A percentile compares a stretch with the other conserved stretches of the same genome.
Conservation (phyloP, 768 basidiomycete species). For the Auricularia cornea region DNA sequence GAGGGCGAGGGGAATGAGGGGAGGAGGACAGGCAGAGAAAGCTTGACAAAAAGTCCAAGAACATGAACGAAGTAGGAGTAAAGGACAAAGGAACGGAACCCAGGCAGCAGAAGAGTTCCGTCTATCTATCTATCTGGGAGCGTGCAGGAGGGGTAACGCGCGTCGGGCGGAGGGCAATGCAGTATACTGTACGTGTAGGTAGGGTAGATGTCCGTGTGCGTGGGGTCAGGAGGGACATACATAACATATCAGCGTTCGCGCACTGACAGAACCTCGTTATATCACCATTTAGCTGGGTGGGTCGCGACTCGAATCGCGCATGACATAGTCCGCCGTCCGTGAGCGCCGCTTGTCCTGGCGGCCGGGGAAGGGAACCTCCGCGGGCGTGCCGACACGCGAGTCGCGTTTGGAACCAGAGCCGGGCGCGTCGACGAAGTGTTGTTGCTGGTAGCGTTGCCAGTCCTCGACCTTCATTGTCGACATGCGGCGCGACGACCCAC, state of each 20-base stretch:
- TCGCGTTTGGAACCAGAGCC: background rate
- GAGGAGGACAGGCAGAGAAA: background rate
- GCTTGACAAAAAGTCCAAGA: background rate
- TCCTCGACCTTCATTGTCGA: conserved; percentile 79
- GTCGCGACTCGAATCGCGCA: background rate
- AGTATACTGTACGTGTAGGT: background rate
- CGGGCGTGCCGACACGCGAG: background rate
- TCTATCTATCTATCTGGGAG: background rate
- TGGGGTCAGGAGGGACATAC: background rate
- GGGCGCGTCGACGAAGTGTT: background rate
- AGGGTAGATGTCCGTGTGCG: background rate
- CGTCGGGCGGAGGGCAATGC: background rate
- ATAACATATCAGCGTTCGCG: background rate
- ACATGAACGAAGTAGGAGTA: background rate
- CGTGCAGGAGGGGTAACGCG: background rate
- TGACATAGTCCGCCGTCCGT: background rate
- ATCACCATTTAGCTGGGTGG: background rate
- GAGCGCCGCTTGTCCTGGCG: background rate
- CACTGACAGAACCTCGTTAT: too few relatives aligned
- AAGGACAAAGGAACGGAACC: background rate
- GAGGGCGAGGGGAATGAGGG: background rate
- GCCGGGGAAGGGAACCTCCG: background rate
- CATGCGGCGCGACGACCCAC: conserved; percentile 48
- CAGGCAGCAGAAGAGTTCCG: too few relatives aligned
- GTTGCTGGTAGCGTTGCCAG: conserved; percentile 67